Percentiles rank a stretch among this genome's conserved stretches.
Evolutionary conservation across 306 rosid genomes (phyloP).

Genomic region (Casuarina equisetifolia): DNA sequence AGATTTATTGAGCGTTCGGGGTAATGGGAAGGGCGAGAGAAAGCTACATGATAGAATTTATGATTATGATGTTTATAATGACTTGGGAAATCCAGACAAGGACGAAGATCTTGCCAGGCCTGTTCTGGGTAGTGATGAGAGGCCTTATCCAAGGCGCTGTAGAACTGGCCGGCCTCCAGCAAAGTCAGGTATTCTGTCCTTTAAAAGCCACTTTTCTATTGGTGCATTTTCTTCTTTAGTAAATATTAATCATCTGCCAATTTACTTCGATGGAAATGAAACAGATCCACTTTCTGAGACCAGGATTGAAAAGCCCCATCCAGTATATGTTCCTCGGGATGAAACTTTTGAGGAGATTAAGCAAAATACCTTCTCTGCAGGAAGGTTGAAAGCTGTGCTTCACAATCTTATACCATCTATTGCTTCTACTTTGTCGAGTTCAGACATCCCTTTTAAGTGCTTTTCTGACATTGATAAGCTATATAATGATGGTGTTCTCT

Average conservation of each 20-base stretch:
- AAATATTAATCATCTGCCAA: conserved; percentile 14
- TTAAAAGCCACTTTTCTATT: not conserved
- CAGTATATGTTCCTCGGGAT: conserved; percentile 94
- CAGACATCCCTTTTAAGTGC: conserved; percentile 78
- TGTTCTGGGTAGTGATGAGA: conserved; percentile 47
- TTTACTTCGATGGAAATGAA: conserved; percentile 26
- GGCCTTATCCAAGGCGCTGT: conserved; percentile 93
- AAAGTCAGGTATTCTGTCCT: conserved; percentile 44
- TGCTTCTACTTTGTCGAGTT: conserved; percentile 70
- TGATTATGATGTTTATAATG: conserved; percentile 83
- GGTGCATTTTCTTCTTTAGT: not conserved
- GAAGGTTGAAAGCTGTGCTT: conserved; percentile 85
- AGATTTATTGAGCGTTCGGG: conserved; percentile 71
- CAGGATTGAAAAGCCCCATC: conserved; percentile 92
- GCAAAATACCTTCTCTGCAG: conserved; percentile 76
- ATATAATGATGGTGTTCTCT: conserved; percentile 65
- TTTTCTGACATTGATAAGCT: conserved; percentile 90
- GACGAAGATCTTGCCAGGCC: conserved; percentile 73
- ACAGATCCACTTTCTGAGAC: conserved; percentile 72
- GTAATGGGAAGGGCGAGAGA: conserved; percentile 58
- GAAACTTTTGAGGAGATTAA: conserved; percentile 93
- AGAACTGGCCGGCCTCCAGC: conserved; percentile 78
- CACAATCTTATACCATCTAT: conserved; percentile 87
- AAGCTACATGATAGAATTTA: conserved; percentile 74
- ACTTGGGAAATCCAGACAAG: conserved; percentile 88